These are phyloP conservation scores for Arachis stenosperma DNA, from an alignment of 306 rosid species.

Conservation along the genomic window DNA sequence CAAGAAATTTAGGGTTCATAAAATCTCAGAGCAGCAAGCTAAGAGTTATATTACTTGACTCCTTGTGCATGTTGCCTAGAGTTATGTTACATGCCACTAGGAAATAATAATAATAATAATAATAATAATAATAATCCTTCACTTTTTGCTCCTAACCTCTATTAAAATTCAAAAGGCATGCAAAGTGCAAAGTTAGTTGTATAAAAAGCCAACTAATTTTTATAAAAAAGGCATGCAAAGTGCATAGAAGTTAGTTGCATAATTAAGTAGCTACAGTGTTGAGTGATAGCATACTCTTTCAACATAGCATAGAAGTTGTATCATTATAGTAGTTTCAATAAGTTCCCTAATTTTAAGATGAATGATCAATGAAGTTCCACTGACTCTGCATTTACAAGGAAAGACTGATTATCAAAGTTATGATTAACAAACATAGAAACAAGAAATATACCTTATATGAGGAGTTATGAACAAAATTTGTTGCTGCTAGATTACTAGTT, in stretches of 20 bases:
- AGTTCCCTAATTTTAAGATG: slow-evolving; percentile 20
- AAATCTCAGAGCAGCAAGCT: slow-evolving; percentile 25
- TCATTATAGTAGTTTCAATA: slow-evolving; percentile 18
- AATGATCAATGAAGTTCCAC: background rate
- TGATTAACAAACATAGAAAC: slow-evolving; percentile 30
- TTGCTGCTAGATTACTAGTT: slow-evolving; percentile 33
- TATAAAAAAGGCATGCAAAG: slow-evolving; percentile 33
- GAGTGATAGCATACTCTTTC: slow-evolving; percentile 30
- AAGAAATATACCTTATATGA: slow-evolving; percentile 53
- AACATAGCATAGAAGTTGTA: slow-evolving; percentile 21
- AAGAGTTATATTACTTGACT: slow-evolving; percentile 4
- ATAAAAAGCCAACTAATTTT: slow-evolving; percentile 6
- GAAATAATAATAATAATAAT: background rate
- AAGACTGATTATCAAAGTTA: slow-evolving; percentile 27
- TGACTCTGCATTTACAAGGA: slow-evolving; percentile 24
- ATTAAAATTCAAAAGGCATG: slow-evolving; percentile 27
- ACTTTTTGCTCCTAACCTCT: slow-evolving; percentile 1
- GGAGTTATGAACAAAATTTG: slow-evolving; percentile 29
- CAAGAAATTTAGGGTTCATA: slow-evolving; percentile 24
- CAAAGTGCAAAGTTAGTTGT: slow-evolving; percentile 31
- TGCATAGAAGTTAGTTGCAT: slow-evolving; percentile 25
- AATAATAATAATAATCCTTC: background rate
- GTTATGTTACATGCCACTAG: slow-evolving; percentile 13
- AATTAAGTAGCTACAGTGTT: slow-evolving; percentile 18
- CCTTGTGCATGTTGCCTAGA: slow-evolving; percentile 28